Conservation (phyloP, 2,329 filamentous ascomycete genomes). For the Alternaria atra region DNA sequence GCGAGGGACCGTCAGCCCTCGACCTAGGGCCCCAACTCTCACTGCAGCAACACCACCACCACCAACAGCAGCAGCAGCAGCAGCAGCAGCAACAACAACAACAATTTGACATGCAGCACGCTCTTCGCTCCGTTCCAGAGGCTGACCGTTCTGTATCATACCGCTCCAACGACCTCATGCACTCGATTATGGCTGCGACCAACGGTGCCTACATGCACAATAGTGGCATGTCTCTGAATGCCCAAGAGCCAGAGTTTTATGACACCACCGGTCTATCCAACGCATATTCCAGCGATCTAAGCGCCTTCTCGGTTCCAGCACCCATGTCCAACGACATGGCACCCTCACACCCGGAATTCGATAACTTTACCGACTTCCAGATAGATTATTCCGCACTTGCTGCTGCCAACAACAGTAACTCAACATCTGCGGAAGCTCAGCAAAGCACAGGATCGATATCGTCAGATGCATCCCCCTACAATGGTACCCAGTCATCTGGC, state of each 20-base stretch:
- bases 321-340: slow-evolving; percentile 34
- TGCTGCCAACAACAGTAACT: slow-evolving; percentile 32
- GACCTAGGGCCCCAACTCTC: slow-evolving; percentile 44
- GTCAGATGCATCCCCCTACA: slow-evolving; percentile 48
- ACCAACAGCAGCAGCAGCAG: slow-evolving; percentile 19
- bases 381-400: slow-evolving; percentile 37
- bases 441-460: slow-evolving; percentile 45
- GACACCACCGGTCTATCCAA: slow-evolving; percentile 32
- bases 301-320: slow-evolving; percentile 34
- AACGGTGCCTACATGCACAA: slow-evolving; percentile 47
- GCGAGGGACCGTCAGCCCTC: slow-evolving; percentile 43
- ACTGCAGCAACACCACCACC: slow-evolving; percentile 38
- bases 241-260: slow-evolving; percentile 38
- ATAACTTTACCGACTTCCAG: slow-evolving; percentile 39
- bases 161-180: slow-evolving; percentile 47
- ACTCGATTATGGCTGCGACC: slow-evolving; percentile 49
- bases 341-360: slow-evolving; percentile 33
- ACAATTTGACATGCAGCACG: slow-evolving; percentile 47
- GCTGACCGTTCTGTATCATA: slow-evolving; percentile 38
- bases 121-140: slow-evolving; percentile 47
- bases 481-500: slow-evolving; percentile 41
- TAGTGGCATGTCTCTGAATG: slow-evolving; percentile 32
- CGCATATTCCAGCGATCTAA: slow-evolving; percentile 31
- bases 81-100: slow-evolving; percentile 40
- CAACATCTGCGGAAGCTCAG: slow-evolving; percentile 37